Evolutionary conservation across 2,329 filamentous ascomycete species (phyloP).

Genomic region (Diaporthe capsici): DNA sequence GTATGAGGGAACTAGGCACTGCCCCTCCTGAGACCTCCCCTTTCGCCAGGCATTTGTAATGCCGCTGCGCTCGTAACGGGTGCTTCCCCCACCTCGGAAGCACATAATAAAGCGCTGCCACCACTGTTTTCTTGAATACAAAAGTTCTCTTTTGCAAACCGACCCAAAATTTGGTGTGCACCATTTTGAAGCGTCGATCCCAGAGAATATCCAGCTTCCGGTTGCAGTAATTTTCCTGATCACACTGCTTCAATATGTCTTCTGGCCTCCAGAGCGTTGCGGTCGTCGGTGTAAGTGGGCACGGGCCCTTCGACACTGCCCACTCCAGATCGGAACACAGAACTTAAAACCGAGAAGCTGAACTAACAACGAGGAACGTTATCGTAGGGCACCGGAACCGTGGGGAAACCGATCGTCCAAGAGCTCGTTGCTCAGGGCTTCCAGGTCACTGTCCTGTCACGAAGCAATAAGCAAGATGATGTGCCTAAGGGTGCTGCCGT

Average conservation of each 20-base stretch:
- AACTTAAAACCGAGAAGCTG: neutral
- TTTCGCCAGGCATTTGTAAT: constrained; percentile 31
- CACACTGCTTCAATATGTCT: constrained; percentile 31
- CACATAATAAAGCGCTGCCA: neutral
- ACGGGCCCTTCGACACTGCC: neutral
- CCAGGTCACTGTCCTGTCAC: constrained; percentile 65
- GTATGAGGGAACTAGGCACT: constrained; percentile 21
- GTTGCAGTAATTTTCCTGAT: neutral
- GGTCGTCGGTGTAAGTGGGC: constrained; percentile 53
- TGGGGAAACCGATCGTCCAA: constrained; percentile 50
- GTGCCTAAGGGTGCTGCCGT: constrained; percentile 57
- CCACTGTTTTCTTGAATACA: neutral
- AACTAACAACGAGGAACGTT: neutral
- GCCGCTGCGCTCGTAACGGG: neutral
- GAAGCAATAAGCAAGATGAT: constrained; percentile 56
- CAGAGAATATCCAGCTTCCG: neutral
- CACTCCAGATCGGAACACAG: neutral
- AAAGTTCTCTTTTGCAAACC: neutral
- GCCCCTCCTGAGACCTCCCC: neutral
- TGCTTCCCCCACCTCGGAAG: constrained; percentile 30
- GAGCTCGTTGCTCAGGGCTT: constrained; percentile 56
- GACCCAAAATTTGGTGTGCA: neutral
- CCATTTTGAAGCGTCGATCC: neutral
- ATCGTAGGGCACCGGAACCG: constrained; percentile 51
- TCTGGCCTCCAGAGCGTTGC: constrained; percentile 51